Base-by-base conservation (phyloP, 2,329 filamentous ascomycete genomes). In the Talaromyces islandicus region DNA sequence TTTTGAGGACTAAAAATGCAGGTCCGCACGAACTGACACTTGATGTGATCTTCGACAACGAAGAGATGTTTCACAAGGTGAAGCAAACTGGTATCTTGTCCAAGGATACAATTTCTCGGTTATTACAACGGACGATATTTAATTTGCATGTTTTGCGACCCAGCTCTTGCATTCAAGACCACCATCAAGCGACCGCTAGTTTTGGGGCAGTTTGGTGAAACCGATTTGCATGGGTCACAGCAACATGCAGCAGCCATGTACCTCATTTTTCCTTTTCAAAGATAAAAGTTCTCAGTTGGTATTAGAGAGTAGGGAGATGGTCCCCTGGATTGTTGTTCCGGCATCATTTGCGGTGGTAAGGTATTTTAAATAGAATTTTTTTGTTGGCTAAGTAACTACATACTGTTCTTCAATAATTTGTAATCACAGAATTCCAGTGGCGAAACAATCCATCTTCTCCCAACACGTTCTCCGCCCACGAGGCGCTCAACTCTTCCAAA, bases 21-120 rank as follows among this genome's bases (percentile, higher is more conserved):
- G 54, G 54, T 10, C 54, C 54, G 7, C 50, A 57, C 38, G 54
- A 57, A 21, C 19, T 57, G 9, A 57, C 54, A 14, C n/a, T 57
- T 11, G 54, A 57, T 32, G 30, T 57, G 7, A 56, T 56, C 24
- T 54, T 54, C 29, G 43, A 48, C 21, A 21, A 10, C 9, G n/a
- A 21, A 24, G 43, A 19, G 7, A 48, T 21, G 7, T 48, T 21
- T 48, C 11, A 19, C 19, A 19, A 24, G 9, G 43, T 24, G 43
- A 48, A 48, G 7, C 21, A 19, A 24, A 21, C 43, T 21, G 43
- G 43, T 3, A 4, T 24, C 4, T 14, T 48, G n/a, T 19, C n/a
- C 7, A 24, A 21, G 9, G n/a, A 19, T 7, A 48, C n/a, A 21
- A 21, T 48, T 24, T n/a, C n/a, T 19, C n/a, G 21, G 43, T 11